A percentile compares a stretch with the other conserved stretches of the same genome.
These are phyloP conservation scores for Mortierella claussenii DNA, from an alignment of 192 early-diverging fungal species.

Conservation along the genomic window DNA sequence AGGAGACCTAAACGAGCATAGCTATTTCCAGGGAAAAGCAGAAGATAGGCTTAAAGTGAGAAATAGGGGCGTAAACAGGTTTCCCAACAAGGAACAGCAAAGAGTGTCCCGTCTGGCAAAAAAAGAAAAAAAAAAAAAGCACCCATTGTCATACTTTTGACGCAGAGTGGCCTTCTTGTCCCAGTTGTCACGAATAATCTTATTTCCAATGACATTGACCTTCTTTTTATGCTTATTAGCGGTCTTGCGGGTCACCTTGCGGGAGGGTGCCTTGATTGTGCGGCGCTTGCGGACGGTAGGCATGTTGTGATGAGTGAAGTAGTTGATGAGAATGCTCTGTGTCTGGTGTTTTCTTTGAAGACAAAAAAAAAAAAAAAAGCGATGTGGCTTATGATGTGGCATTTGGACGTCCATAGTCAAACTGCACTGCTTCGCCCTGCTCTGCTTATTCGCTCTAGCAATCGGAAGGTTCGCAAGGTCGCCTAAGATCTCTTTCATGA, in stretches of 20 bases:
- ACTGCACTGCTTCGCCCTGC: too few relatives aligned
- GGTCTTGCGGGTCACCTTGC: conserved; percentile 68
- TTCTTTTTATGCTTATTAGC: conserved; percentile 73
- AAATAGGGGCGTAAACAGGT: not conserved
- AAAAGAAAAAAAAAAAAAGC: not conserved
- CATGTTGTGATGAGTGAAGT: conserved; percentile 51
- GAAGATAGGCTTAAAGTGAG: too few relatives aligned
- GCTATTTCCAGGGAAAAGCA: conserved; percentile 38
- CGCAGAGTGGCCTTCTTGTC: conserved; percentile 70
- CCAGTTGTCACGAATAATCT: conserved; percentile 74
- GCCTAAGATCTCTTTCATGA: too few relatives aligned
- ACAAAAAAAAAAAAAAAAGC: too few relatives aligned
- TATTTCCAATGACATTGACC: conserved; percentile 62
- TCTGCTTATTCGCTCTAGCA: too few relatives aligned
- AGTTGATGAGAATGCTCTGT: too few relatives aligned
- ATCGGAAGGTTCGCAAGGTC: too few relatives aligned
- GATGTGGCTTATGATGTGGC: too few relatives aligned
- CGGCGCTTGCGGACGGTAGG: conserved; percentile 73
- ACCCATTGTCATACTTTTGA: conserved; percentile 65
- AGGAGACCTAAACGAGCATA: conserved; percentile 78
- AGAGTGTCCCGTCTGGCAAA: too few relatives aligned
- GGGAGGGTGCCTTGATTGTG: conserved; percentile 69
- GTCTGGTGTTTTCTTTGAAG: too few relatives aligned
- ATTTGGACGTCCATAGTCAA: too few relatives aligned
- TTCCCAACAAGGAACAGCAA: not conserved